phyloP scores from a whole-genome alignment of 208 protist species.

The Lotmaria passim region DNA sequence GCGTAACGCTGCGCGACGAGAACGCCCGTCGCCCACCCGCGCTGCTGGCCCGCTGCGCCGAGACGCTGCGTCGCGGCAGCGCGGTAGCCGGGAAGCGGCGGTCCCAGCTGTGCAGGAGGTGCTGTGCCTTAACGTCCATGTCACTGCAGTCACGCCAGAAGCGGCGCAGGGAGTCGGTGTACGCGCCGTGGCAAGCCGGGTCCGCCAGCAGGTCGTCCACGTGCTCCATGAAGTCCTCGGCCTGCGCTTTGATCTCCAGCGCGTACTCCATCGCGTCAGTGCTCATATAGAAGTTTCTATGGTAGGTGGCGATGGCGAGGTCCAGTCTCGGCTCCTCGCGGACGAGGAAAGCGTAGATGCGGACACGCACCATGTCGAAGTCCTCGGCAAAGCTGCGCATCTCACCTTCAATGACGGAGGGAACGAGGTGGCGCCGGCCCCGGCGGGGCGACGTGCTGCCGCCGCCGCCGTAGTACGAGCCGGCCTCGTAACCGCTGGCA shows the following conservation, averaged over 20 bases:
- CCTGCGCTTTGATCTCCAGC: constrained; percentile 49
- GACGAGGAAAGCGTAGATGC: constrained; percentile 72
- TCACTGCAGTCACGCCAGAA: constrained; percentile 68
- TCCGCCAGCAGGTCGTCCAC: constrained; percentile 51
- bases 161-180: constrained; percentile 48
- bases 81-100: constrained; percentile 24
- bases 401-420: constrained; percentile 6
- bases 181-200: constrained; percentile 35
- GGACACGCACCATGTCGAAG: constrained; percentile 64
- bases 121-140: constrained; percentile 47
- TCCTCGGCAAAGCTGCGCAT: constrained; percentile 33
- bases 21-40: constrained; percentile 8
- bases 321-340: constrained; percentile 61
- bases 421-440: constrained; percentile 40
- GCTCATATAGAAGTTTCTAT: constrained; percentile 57
- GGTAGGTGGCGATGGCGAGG: constrained; percentile 33
- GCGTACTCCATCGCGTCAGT: constrained; percentile 47
- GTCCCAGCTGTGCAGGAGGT: constrained; percentile 37
- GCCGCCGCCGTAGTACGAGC: neutral
- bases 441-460: neutral
- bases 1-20: constrained; percentile 19
- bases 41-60: constrained; percentile 7
- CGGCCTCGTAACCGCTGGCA: neutral
- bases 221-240: constrained; percentile 57
- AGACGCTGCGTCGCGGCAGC: constrained; percentile 15